Percentiles rank a stretch among this genome's conserved stretches.
These are phyloP conservation scores for Canna indica DNA, from an alignment of 176 grass and related monocot species.

Conservation along the genomic window DNA sequence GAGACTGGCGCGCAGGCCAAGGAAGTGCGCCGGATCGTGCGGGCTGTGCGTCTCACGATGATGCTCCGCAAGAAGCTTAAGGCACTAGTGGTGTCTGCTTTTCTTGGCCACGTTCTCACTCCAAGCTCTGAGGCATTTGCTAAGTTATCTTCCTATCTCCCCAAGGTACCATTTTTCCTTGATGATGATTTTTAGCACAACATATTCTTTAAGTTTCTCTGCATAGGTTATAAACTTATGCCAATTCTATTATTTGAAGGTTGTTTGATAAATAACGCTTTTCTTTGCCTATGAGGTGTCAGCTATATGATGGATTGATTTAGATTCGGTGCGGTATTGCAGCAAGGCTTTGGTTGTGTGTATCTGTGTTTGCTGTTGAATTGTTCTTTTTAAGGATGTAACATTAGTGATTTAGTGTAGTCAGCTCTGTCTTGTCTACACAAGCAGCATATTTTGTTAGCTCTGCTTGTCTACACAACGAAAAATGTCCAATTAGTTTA, in stretches of 20 bases:
- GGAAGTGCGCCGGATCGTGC: slow-evolving; percentile 69
- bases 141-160: slow-evolving; percentile 42
- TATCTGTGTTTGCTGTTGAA: background rate
- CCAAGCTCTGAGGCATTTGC: slow-evolving; percentile 39
- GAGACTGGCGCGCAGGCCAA: slow-evolving; percentile 59
- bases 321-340: background rate
- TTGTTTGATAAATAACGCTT: background rate
- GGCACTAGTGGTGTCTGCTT: slow-evolving; percentile 36
- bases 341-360: no score
- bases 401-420: no score
- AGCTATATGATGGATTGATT: background rate
- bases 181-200: background rate
- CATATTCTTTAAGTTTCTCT: background rate
- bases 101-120: slow-evolving; percentile 43
- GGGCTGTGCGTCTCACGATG: slow-evolving; percentile 61
- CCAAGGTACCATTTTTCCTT: slow-evolving; percentile 34
- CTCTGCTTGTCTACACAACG: no score
- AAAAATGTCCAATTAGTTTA: no score
- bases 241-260: background rate
- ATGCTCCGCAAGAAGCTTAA: slow-evolving; percentile 53
- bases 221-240: background rate
- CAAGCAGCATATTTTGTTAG: no score
- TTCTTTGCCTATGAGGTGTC: background rate
- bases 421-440: no score
- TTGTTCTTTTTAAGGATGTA: background rate